Evolutionary conservation across 306 rosid species (phyloP).

Genomic region (Herpetospermum pedunculosum): DNA sequence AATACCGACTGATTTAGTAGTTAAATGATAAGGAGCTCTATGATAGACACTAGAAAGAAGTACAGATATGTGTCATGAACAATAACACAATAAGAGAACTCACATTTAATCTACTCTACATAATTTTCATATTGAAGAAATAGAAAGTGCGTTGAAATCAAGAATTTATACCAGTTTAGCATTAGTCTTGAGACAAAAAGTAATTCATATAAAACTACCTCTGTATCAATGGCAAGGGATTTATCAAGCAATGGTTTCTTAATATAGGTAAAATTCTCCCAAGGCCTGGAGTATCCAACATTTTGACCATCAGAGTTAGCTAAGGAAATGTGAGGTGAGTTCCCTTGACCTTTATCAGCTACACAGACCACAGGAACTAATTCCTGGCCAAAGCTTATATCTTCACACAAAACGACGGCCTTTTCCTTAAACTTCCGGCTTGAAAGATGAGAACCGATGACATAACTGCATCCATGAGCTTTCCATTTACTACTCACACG

Average conservation of each 20-base stretch:
- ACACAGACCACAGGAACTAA: slow-evolving; percentile 64
- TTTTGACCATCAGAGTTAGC: slow-evolving; percentile 31
- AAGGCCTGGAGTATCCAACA: slow-evolving; percentile 35
- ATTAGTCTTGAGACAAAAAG: neutral
- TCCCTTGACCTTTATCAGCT: slow-evolving; percentile 45
- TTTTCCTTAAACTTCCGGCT: slow-evolving; percentile 33
- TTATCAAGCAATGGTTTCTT: slow-evolving; percentile 61
- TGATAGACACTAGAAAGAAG: neutral
- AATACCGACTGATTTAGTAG: neutral
- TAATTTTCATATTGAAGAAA: slow-evolving; percentile 1
- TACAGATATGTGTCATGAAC: neutral
- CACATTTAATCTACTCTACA: neutral
- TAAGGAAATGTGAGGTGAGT: slow-evolving; percentile 31
- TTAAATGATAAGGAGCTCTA: neutral
- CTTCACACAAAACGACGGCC: slow-evolving; percentile 53
- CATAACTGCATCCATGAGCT: slow-evolving; percentile 67
- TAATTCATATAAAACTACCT: slow-evolving; percentile 38
- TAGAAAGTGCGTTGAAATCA: neutral
- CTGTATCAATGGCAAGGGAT: slow-evolving; percentile 44
- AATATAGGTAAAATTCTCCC: slow-evolving; percentile 74
- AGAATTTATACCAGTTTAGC: neutral
- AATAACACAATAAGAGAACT: neutral
- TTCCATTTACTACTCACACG: slow-evolving; percentile 44
- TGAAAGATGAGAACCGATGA: slow-evolving; percentile 40
- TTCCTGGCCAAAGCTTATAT: slow-evolving; percentile 90